These are phyloP conservation scores for Talaromyces islandicus DNA, from an alignment of 2,329 filamentous ascomycete species.

Conservation along the genomic window DNA sequence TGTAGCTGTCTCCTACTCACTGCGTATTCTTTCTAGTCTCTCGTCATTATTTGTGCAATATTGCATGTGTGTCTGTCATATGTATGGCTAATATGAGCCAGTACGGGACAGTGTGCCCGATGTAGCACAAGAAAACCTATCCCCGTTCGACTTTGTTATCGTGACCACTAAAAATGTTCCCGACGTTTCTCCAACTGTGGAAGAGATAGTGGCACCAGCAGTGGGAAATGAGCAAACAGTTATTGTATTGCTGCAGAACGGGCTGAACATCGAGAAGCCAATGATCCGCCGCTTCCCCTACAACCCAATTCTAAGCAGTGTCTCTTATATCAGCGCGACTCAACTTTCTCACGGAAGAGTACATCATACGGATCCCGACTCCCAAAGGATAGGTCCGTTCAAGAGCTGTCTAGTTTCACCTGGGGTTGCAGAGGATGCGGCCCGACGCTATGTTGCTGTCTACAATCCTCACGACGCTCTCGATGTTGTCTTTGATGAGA, in stretches of 20 bases:
- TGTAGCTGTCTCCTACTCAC: conserved; percentile 5
- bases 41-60: too few relatives aligned
- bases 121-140: conserved; percentile 18
- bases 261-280: conserved; percentile 54
- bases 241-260: conserved; percentile 54
- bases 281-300: conserved; percentile 45
- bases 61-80: neutral
- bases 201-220: conserved; percentile 46
- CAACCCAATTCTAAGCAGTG: conserved; percentile 48
- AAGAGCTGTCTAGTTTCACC: conserved; percentile 12
- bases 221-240: conserved; percentile 44
- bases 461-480: conserved; percentile 46
- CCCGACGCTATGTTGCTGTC: conserved; percentile 40
- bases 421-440: conserved; percentile 20
- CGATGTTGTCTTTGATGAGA: conserved; percentile 31
- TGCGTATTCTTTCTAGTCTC: neutral
- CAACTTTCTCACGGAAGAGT: conserved; percentile 45
- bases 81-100: conserved; percentile 12
- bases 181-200: conserved; percentile 45
- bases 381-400: conserved; percentile 48
- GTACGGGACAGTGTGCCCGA: conserved; percentile 47
- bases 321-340: conserved; percentile 47
- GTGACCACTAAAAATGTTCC: conserved; percentile 55
- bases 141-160: conserved; percentile 51
- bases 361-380: conserved; percentile 48